Conservation (phyloP, 2,329 filamentous ascomycete genomes). For the Aspergillus intermedius region DNA sequence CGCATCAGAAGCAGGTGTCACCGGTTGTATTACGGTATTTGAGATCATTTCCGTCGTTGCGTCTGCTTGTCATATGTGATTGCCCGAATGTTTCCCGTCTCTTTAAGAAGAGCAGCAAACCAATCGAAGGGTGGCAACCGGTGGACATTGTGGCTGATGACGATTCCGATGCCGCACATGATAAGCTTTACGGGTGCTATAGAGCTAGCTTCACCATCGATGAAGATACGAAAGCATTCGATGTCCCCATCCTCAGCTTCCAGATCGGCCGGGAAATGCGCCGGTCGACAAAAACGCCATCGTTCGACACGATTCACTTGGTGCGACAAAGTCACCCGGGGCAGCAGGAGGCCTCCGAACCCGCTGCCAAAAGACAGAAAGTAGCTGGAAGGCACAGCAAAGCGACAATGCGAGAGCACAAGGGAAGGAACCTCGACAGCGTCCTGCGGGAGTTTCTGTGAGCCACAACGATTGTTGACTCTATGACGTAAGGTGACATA, state of each 20-base stretch:
- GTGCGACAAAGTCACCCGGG: slow-evolving; percentile 2
- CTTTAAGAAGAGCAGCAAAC: slow-evolving; percentile 11
- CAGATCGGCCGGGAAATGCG: slow-evolving; percentile 13
- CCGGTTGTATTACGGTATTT: slow-evolving; percentile 28
- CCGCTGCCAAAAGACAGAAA: slow-evolving; percentile 6
- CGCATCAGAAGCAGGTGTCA: slow-evolving; percentile 26
- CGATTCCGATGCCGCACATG: slow-evolving; percentile 1
- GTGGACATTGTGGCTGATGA: background rate
- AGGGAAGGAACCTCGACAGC: slow-evolving; percentile 19
- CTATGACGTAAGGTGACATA: background rate
- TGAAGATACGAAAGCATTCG: background rate
- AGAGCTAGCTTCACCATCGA: slow-evolving; percentile 3
- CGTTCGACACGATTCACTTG: slow-evolving; percentile 5
- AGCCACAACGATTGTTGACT: background rate
- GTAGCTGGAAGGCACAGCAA: background rate
- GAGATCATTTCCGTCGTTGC: slow-evolving; percentile 28
- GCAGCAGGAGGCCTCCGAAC: slow-evolving; percentile 1
- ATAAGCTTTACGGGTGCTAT: slow-evolving; percentile 13
- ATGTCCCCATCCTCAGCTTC: slow-evolving; percentile 19
- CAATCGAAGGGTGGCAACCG: slow-evolving; percentile 24
- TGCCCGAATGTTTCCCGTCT: slow-evolving; percentile 24
- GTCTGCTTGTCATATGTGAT: slow-evolving; percentile 26
- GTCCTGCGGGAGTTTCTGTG: slow-evolving; percentile 26
- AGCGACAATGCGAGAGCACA: slow-evolving; percentile 20
- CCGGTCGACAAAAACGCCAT: background rate